These are phyloP conservation scores for Monosporascus ibericus DNA, from an alignment of 2,329 filamentous ascomycete genomes.

Conservation along the genomic window DNA sequence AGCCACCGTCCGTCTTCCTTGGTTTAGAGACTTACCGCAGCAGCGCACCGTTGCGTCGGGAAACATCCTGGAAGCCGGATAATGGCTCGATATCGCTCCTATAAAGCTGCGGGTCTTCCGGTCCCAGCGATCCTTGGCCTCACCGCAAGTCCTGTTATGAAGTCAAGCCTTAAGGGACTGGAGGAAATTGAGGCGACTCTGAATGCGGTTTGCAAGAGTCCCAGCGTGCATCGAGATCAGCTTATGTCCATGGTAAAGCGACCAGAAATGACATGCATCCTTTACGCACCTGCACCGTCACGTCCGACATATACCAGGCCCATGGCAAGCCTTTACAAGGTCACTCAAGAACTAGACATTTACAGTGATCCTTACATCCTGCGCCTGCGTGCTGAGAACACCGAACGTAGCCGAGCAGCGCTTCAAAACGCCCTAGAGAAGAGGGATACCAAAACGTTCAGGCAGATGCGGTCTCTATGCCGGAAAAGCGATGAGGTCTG, in stretches of 20 bases:
- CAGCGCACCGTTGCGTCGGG: conserved; percentile 68
- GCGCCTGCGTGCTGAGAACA: conserved; percentile 35
- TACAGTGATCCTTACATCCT: conserved; percentile 55
- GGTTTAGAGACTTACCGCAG: conserved; percentile 9
- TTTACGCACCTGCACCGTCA: conserved; percentile 21
- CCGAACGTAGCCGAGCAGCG: conserved; percentile 31
- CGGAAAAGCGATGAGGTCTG: conserved; percentile 45
- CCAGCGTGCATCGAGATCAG: conserved; percentile 62
- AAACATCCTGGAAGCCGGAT: conserved; percentile 62
- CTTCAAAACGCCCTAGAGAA: conserved; percentile 35
- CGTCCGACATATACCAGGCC: conserved; percentile 18
- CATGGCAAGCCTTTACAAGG: conserved; percentile 38
- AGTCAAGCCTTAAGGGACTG: conserved; percentile 48
- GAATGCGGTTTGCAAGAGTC: conserved; percentile 62
- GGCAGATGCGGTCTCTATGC: conserved; percentile 50
- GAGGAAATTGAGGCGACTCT: conserved; percentile 62
- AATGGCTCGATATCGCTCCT: conserved; percentile 64
- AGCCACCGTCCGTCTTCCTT: neutral
- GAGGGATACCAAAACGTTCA: conserved; percentile 44
- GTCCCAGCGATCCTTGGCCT: conserved; percentile 69
- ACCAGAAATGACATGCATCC: conserved; percentile 45
- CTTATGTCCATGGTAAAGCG: conserved; percentile 61
- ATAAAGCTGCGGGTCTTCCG: conserved; percentile 27
- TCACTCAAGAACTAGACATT: conserved; percentile 45
- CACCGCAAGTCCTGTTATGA: conserved; percentile 72